Conservation (phyloP, 2,329 filamentous ascomycete genomes). For the Microcera coccophila region DNA sequence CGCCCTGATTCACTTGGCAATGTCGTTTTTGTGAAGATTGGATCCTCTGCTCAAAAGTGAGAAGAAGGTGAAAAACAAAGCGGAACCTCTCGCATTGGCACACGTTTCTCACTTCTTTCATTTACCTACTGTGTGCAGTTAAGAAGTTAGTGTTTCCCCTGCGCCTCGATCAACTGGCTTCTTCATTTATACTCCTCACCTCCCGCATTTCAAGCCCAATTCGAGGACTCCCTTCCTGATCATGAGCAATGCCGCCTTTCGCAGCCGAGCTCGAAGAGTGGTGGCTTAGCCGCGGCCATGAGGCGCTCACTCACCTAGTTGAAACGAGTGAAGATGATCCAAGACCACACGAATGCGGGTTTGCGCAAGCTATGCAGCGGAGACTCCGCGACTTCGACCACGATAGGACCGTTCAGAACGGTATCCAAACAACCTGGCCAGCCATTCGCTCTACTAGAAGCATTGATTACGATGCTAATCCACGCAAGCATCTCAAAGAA, state of each 20-base stretch:
- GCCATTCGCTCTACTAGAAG: constrained; percentile 12
- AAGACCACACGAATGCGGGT: constrained; percentile 30
- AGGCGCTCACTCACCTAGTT: constrained; percentile 26
- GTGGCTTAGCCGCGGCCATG: constrained; percentile 30
- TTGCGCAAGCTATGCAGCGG: constrained; percentile 29
- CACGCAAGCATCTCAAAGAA: constrained; percentile 26
- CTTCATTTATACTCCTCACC: too few relatives aligned
- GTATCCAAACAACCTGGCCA: constrained; percentile 19
- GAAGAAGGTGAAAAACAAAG: too few relatives aligned
- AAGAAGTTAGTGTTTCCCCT: too few relatives aligned
- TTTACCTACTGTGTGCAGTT: too few relatives aligned
- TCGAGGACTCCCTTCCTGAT: not conserved
- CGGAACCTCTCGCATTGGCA: too few relatives aligned
- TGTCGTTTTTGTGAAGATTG: too few relatives aligned
- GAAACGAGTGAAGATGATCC: constrained; percentile 12
- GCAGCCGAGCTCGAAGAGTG: constrained; percentile 32
- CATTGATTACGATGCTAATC: constrained; percentile 24
- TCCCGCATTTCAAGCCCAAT: too few relatives aligned
- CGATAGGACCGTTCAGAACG: constrained; percentile 14
- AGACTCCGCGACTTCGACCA: constrained; percentile 32
- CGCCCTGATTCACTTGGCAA: too few relatives aligned
- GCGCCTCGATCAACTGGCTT: too few relatives aligned
- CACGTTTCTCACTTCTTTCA: too few relatives aligned
- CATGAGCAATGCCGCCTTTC: constrained; percentile 27
- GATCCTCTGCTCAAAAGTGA: too few relatives aligned